Base-by-base conservation (phyloP, 2,329 filamentous ascomycete species). In the Ceratocystis cubensis region DNA sequence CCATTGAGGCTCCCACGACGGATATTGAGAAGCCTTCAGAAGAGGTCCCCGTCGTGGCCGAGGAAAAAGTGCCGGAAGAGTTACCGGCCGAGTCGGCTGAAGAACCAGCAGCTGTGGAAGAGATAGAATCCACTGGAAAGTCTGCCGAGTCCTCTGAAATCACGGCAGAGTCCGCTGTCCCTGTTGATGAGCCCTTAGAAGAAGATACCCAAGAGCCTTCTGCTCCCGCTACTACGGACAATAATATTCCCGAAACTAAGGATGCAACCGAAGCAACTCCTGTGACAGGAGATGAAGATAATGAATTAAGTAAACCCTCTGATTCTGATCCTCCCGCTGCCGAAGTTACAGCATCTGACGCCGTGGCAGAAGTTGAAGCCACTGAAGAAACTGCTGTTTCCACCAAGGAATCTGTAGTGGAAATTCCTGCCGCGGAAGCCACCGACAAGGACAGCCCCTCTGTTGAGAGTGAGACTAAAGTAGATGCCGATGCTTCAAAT, bases 81-180 rank as follows among this genome's bases (percentile, higher is more conserved):
- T 7, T 15, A n/a, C 10, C 41, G 20, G 25, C 50, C n/a, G 65
- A 66, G 4, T 15, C 45, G 8, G 17, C 46, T 65, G 17, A 61
- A 64, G 66, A 68, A 4, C 30, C 53, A 13, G 62, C 41, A 61
- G 65, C 69, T 64, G 67, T 70, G 67, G 65, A 69, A 30, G 69
- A 71, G 37, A 41, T 4, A 41, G 5, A 53, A 25, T 17, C 15
- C 3, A 25, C 37, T 41, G 37, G 13, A 41, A 41, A 41, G 65
- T 67, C 69, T 44, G 56, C 37, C 10, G 44, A 62, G 17, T 10
- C 25, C 46, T 25, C 53, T 28, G n/a, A 22, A 6, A 17, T 28
- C 13, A 45, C 28, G 20, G 25, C 13, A 10, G 69, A 71, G 63
- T 67, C 69, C 65, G 68, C 70, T 66, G 66, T 68, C 37, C 67